Base-by-base conservation (phyloP, 768 basidiomycete species). In the Mycena floridula region DNA sequence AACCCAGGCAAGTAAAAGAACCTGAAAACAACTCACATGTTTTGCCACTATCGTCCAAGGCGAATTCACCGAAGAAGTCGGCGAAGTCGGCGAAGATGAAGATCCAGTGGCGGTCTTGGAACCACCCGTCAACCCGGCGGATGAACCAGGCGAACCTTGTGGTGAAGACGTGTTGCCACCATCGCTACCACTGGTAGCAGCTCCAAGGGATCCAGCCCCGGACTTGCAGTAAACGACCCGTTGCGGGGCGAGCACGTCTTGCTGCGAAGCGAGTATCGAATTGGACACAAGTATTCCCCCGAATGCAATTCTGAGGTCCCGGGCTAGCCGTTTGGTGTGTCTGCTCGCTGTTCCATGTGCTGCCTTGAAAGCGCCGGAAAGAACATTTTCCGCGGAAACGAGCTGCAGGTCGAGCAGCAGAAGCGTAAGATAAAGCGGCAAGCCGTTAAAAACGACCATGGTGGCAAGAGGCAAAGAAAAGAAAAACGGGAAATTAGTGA, bases 261-360 rank as follows among this genome's bases (percentile, higher is more conserved):
- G 43, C n/a, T n/a, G n/a, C 22, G 9, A 8, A 8, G 20, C 9
- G 8, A 8, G 7, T 20, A 25, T 5, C 7, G 32, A 27, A 5
- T 50, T 40, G 12, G 72, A 58, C 24, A 72, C 63, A 9, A 82
- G 65, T 21, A 82, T 63, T 20, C 73, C 69, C 18, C 72, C 63
- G 54, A 89, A 79, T 11, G 81, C 82, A 25, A 80, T 55, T 23
- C 85, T 81, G 45, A 89, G 69, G 59, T 89, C 87, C 44, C 71
- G 72, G 15, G 85, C 82, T 23, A 89, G 67, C 44, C 62, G 72
- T 38, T 74, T 72, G 32, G 82, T 86, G 45, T 76, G 77, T 45
- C 68, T 72, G 36, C 74, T 58, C 24, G 84, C 82, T 46, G 69
- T 65, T 23, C 65, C 67, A 56, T 83, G 84, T 25, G 73, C 69